phyloP scores from a whole-genome alignment of 345 rosid species.

The Arabidopsis arenosa region DNA sequence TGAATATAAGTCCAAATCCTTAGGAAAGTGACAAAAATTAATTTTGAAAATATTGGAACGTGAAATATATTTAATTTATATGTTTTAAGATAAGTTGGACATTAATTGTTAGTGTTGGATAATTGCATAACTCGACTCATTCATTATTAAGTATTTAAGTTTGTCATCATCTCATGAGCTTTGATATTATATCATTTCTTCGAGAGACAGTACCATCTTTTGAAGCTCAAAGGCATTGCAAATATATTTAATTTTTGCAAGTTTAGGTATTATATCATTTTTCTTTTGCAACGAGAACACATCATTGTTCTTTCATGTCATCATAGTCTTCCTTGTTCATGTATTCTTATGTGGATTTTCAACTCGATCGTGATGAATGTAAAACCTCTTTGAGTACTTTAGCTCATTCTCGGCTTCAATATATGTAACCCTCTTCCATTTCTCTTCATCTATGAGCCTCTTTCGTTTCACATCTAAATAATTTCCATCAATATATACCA shows the following conservation, averaged over 20 bases:
- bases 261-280: neutral
- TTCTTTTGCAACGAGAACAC: neutral
- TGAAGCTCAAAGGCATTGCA: too few relatives aligned
- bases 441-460: neutral
- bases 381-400: neutral
- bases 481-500: neutral
- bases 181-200: too few relatives aligned
- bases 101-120: neutral
- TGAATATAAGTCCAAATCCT: neutral
- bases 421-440: too few relatives aligned
- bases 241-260: neutral
- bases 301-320: neutral
- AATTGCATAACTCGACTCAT: neutral
- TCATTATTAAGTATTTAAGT: neutral
- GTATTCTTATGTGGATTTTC: neutral
- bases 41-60: neutral
- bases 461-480: neutral
- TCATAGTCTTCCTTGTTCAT: neutral
- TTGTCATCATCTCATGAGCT: neutral
- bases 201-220: too few relatives aligned
- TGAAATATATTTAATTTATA: too few relatives aligned
- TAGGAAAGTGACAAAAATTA: neutral
- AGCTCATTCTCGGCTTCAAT: neutral
- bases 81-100: neutral
- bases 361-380: neutral